Conservation (phyloP, 495 filamentous ascomycete species). For the Penicillium bovifimosum region DNA sequence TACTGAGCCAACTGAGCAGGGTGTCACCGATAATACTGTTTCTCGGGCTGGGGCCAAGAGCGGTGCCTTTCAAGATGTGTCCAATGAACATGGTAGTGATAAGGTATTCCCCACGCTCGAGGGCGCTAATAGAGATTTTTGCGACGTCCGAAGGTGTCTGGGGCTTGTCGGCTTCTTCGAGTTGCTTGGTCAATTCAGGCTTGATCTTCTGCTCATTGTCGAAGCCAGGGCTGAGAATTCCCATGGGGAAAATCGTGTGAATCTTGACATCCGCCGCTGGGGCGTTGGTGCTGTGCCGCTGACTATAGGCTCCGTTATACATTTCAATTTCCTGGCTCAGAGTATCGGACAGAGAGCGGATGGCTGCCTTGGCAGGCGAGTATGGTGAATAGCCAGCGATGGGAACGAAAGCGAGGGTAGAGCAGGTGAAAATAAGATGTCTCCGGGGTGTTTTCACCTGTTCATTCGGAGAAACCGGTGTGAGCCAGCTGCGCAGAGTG, state of each 20-base stretch:
- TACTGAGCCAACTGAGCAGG: constrained; percentile 40
- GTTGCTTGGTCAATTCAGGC: constrained; percentile 69
- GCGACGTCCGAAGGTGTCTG: constrained; percentile 79
- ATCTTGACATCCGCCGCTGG: constrained; percentile 61
- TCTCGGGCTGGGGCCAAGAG: constrained; percentile 40
- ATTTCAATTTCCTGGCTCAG: constrained; percentile 78
- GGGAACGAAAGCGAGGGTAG: constrained; percentile 66
- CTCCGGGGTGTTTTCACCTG: constrained; percentile 43
- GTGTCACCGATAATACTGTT: constrained; percentile 40
- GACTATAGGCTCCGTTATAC: constrained; percentile 60
- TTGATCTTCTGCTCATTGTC: constrained; percentile 77
- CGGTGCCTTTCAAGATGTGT: constrained; percentile 56
- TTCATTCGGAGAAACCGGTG: constrained; percentile 27
- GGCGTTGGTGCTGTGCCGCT: constrained; percentile 39
- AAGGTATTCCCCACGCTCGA: constrained; percentile 77
- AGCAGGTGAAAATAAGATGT: constrained; percentile 86
- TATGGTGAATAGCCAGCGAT: constrained; percentile 84
- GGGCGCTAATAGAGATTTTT: constrained; percentile 54
- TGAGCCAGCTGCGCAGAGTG: constrained; percentile 45
- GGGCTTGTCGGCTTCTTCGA: constrained; percentile 76
- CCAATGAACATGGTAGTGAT: constrained; percentile 66
- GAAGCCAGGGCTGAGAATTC: constrained; percentile 69
- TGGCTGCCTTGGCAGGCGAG: constrained; percentile 76
- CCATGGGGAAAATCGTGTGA: constrained; percentile 79
- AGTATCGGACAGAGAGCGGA: constrained; percentile 76